Base-by-base conservation (phyloP, 164 flowering plant genomes). In the Hamamelis virginiana region DNA sequence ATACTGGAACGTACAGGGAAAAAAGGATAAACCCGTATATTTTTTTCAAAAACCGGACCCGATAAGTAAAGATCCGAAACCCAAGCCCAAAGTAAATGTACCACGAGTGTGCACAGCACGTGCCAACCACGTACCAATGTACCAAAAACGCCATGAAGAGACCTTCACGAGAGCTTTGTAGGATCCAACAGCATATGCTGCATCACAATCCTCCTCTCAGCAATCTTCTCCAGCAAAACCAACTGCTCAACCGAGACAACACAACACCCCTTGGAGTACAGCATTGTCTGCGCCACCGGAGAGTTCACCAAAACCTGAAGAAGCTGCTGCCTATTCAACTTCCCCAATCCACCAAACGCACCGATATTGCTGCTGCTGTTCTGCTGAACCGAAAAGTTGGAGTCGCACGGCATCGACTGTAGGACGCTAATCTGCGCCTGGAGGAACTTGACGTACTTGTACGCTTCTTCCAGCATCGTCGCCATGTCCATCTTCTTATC, bases 361-460 rank as follows among this genome's bases (percentile, higher is more conserved):
- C 19, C 67, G 2, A 28, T 64, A 16, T 9, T 64, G 38, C 14
- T 46, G 25, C 8, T 18, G 0, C 38, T 52, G 21, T 19, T 18
- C 11, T 22, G 0, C 11, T 9, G 59, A 19, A 0, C 22, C 28
- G 16, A 5, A 56, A 61, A 43, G 69, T 53, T 43, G 9, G 83
- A 74, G 18, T 65, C 60, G 8, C n/a, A 14, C 3, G 94, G 97
- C 98, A 89, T 93, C 38, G 83, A 67, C 50, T 80, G 72, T 60
- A 93, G 85, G 9, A 72, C 86, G 9, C n/a, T 44, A 8, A 89
- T 71, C 69, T 89, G 98, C 21, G 92, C 85, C 78, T 86, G 70
- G 6, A 93, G 78, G 76, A 85, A 91, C 80, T 67, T 78, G 64
- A 88, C 70, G 84, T 93, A 89, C 84, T 88, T 87, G 78, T 72